Percentiles rank a stretch among this genome's conserved stretches.
phyloP scores from a whole-genome alignment of 495 filamentous ascomycete species.

The Hypoxylon subgilvum region DNA sequence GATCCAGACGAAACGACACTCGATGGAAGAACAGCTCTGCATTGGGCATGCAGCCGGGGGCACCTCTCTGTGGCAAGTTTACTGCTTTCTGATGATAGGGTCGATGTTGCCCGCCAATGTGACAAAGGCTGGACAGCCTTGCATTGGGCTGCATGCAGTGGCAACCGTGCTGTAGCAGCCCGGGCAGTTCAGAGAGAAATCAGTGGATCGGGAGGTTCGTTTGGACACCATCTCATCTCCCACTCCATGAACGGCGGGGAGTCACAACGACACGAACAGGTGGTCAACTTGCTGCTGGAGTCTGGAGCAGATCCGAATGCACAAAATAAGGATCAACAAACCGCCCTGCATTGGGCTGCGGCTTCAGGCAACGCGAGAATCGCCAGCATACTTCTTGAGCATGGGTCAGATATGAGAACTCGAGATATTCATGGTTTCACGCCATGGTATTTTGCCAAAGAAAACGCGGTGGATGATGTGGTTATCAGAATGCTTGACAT shows the following conservation, averaged over 20 bases:
- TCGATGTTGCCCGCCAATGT: neutral
- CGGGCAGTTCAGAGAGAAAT: neutral
- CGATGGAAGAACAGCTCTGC: neutral
- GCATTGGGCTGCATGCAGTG: constrained; percentile 1
- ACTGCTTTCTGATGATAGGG: neutral
- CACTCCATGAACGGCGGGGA: neutral
- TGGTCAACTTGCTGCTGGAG: neutral
- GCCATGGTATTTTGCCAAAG: neutral
- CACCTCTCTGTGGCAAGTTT: neutral
- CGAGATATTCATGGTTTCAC: neutral
- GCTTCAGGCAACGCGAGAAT: neutral
- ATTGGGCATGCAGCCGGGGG: neutral
- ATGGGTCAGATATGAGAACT: neutral
- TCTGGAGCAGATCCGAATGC: neutral
- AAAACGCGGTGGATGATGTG: neutral
- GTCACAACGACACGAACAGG: neutral
- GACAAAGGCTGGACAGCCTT: constrained; percentile 1
- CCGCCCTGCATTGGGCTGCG: constrained; percentile 2
- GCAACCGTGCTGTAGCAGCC: neutral
- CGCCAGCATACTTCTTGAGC: neutral
- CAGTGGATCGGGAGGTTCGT: neutral
- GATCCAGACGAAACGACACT: neutral
- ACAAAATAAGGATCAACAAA: neutral
- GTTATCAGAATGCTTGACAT: neutral
- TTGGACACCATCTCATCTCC: neutral